Evolutionary conservation across 148 eudicot genomes (phyloP).

Genomic region (Spergularia bocconei): DNA sequence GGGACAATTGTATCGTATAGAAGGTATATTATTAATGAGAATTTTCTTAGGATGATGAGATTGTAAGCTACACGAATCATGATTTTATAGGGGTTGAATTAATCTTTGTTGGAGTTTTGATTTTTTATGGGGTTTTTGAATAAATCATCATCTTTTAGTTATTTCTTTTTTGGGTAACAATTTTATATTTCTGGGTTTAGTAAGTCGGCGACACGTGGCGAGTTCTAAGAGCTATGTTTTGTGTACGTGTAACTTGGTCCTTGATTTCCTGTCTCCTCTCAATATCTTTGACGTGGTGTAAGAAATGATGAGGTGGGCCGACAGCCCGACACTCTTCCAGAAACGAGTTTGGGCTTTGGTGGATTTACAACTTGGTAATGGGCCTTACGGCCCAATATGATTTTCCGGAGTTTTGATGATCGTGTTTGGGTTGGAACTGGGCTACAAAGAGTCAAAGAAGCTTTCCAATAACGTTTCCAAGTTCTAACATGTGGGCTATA

Average conservation of each 20-base stretch:
- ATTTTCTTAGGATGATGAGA: slow-evolving; percentile 16
- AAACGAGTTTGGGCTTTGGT: too few relatives aligned
- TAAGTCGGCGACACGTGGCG: slow-evolving; percentile 19
- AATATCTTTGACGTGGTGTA: too few relatives aligned
- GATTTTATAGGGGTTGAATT: not conserved
- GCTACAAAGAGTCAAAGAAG: too few relatives aligned
- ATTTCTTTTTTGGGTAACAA: not conserved
- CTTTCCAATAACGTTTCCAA: too few relatives aligned
- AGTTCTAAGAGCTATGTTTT: not conserved
- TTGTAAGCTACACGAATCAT: slow-evolving; percentile 30
- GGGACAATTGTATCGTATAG: slow-evolving; percentile 20
- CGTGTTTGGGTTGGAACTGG: too few relatives aligned
- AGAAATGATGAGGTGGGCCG: too few relatives aligned
- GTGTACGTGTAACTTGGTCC: slow-evolving; percentile 2
- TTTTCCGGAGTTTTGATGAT: too few relatives aligned
- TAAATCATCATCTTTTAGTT: too few relatives aligned
- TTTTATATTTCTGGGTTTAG: not conserved
- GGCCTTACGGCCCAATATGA: too few relatives aligned
- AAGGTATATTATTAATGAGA: slow-evolving; percentile 18
- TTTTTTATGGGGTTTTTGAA: not conserved
- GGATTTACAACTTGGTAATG: too few relatives aligned
- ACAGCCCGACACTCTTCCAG: too few relatives aligned
- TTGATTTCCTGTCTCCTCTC: not conserved
- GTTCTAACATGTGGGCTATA: too few relatives aligned
- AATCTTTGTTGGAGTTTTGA: not conserved